phyloP scores from a whole-genome alignment of 2,329 filamentous ascomycete genomes.

The Cordyceps tenuipes region DNA sequence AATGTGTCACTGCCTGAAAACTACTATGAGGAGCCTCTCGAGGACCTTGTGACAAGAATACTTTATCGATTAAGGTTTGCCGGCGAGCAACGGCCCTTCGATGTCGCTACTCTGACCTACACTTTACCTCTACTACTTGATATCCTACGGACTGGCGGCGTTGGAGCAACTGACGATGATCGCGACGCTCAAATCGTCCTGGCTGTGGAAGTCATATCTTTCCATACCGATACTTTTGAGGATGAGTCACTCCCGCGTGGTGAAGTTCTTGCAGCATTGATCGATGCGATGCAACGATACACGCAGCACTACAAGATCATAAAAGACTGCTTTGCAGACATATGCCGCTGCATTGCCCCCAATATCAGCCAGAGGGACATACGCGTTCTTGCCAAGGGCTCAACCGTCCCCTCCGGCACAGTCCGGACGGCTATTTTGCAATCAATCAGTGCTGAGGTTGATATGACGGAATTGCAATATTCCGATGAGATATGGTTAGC shows the following conservation, averaged over 20 bases:
- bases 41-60: conserved; percentile 76
- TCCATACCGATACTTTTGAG: conserved; percentile 73
- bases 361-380: conserved; percentile 72
- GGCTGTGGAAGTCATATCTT: conserved; percentile 78
- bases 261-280: conserved; percentile 62
- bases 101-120: conserved; percentile 80
- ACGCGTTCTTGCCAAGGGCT: conserved; percentile 64
- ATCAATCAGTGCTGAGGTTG: conserved; percentile 82
- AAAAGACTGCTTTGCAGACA: conserved; percentile 84
- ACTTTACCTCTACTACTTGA: conserved; percentile 73
- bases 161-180: conserved; percentile 65
- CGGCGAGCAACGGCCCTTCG: conserved; percentile 89
- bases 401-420: conserved; percentile 68
- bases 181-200: conserved; percentile 84
- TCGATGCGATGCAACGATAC: conserved; percentile 79
- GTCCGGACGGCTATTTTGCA: conserved; percentile 82
- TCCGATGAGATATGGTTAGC: conserved; percentile 91
- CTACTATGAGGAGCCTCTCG: conserved; percentile 71
- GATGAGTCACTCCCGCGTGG: conserved; percentile 69
- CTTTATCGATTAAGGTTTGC: conserved; percentile 85
- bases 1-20: conserved; percentile 65
- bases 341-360: conserved; percentile 74
- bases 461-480: conserved; percentile 78
- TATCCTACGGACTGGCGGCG: conserved; percentile 70
- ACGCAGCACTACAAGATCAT: conserved; percentile 91